These are phyloP conservation scores for Phytophthora tentaculata DNA, from an alignment of 352 stramenopile species.

Conservation along the genomic window DNA sequence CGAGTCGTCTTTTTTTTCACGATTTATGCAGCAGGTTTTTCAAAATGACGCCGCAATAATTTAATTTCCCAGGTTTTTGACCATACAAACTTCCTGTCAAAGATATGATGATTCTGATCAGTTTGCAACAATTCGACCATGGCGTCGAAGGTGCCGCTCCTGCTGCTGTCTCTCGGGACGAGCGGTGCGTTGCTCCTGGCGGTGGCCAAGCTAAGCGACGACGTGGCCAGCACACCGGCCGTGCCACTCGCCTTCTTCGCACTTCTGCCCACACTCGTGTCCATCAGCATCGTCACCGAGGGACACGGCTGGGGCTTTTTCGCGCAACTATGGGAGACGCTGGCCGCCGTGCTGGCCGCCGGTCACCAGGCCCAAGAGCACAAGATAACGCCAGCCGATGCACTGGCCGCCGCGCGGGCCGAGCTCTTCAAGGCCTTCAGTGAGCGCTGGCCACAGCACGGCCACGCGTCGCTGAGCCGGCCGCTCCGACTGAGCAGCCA, in stretches of 20 bases:
- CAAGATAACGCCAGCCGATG: conserved; percentile 20
- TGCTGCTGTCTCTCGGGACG: conserved; percentile 34
- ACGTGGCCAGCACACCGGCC: conserved; percentile 18
- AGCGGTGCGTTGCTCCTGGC: conserved; percentile 33
- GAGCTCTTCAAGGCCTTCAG: conserved; percentile 57
- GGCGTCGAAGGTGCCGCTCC: conserved; percentile 43
- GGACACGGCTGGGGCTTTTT: conserved; percentile 35
- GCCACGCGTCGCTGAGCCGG: conserved; percentile 23
- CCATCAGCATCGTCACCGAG: conserved; percentile 52
- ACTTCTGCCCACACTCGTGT: conserved; percentile 54
- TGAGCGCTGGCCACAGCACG: conserved; percentile 47
- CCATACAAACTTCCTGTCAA: conserved; percentile 17
- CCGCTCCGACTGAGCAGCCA: conserved; percentile 37
- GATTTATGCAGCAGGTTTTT: background rate
- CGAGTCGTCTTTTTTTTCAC: no score
- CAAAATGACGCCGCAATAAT: background rate
- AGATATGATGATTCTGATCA: background rate
- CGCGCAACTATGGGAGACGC: conserved; percentile 39
- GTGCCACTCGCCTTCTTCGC: conserved; percentile 60
- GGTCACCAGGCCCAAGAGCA: conserved; percentile 15
- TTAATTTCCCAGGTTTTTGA: background rate
- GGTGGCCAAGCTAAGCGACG: conserved; percentile 1
- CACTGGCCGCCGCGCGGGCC: conserved; percentile 34
- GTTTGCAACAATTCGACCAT: conserved; percentile 26
- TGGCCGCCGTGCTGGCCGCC: conserved; percentile 31